Evolutionary conservation across 805 yeast genomes (phyloP).

Genomic region (Peterozyma xylosa): DNA sequence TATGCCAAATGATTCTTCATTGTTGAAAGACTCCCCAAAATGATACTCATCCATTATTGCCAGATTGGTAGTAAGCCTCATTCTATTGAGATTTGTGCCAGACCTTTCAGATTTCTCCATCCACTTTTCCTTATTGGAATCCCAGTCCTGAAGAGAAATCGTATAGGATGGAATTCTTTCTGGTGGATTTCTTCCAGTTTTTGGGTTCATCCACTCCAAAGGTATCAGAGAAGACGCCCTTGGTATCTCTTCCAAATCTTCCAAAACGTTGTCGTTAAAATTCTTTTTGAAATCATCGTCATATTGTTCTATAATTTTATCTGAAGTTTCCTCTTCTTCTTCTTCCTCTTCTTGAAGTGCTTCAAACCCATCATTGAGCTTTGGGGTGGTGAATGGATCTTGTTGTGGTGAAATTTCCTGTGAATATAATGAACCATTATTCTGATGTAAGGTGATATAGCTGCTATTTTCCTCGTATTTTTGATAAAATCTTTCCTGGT

Average conservation of each 20-base stretch:
- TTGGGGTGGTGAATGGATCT: background rate
- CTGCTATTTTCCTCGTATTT: background rate
- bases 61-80: background rate
- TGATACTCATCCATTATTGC: background rate
- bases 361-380: no score
- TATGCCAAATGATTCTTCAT: no score
- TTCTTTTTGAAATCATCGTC: background rate
- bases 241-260: background rate
- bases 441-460: background rate
- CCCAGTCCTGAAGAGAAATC: constrained; percentile 8
- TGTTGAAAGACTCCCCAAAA: background rate
- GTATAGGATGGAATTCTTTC: background rate
- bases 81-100: background rate
- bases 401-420: background rate
- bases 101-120: background rate
- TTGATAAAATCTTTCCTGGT: background rate
- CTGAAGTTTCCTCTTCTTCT: background rate
- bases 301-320: background rate
- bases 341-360: background rate
- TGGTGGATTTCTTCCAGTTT: background rate
- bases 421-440: background rate
- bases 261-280: background rate
- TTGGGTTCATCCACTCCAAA: background rate
- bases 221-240: background rate
- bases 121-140: constrained; percentile 3